These are phyloP conservation scores for Picochlorum sp. DNA, from an alignment of 139 green algal species.

Conservation along the genomic window DNA sequence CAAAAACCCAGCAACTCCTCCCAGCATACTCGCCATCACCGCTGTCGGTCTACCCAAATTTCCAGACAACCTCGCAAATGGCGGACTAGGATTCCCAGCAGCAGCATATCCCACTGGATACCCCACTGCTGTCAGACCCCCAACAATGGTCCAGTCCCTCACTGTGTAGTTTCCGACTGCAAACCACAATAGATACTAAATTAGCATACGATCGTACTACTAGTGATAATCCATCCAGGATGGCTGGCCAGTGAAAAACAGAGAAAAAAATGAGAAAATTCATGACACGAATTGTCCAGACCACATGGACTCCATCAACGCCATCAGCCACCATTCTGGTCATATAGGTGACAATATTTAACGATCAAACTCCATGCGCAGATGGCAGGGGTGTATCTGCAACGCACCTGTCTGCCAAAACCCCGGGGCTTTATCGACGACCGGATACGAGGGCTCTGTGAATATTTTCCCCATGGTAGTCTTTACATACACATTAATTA, in stretches of 20 bases:
- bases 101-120: constrained; percentile 19
- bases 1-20: constrained; percentile 22
- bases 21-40: constrained; percentile 9
- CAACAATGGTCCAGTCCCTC: constrained; percentile 10
- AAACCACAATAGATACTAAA: background rate
- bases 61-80: constrained; percentile 14
- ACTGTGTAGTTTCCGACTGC: constrained; percentile 25
- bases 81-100: constrained; percentile 20
- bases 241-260: no score
- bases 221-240: no score
- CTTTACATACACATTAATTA: no score
- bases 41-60: constrained; percentile 18
- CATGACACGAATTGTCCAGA: no score
- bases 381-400: background rate
- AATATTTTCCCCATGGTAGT: constrained; percentile 18
- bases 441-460: constrained; percentile 21
- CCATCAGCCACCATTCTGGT: no score
- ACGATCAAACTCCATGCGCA: no score
- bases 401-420: constrained; percentile 22
- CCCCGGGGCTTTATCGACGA: constrained; percentile 19
- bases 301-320: no score
- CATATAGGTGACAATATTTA: no score
- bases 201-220: no score
- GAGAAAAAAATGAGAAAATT: no score
- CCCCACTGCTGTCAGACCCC: background rate